Percentiles rank a stretch among this genome's conserved stretches.
phyloP scores from a whole-genome alignment of 2,329 filamentous ascomycete genomes.

The Nemania sp. region DNA sequence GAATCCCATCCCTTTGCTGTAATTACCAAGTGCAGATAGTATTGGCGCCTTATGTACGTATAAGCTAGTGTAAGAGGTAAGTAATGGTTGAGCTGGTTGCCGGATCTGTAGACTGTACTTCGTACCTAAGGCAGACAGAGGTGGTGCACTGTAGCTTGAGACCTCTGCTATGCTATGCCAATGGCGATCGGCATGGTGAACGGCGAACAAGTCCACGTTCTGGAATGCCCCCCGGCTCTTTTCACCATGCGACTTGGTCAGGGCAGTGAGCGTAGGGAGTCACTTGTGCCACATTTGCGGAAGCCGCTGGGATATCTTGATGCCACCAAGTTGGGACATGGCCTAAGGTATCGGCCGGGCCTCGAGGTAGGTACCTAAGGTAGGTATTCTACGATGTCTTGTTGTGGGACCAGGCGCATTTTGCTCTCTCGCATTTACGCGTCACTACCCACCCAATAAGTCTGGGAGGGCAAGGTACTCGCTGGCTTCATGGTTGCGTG shows the following conservation, averaged over 20 bases:
- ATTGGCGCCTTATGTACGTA: neutral
- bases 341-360: neutral
- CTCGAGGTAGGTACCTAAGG: too few species aligned
- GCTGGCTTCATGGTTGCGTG: neutral
- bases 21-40: neutral
- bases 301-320: slow-evolving; percentile 19
- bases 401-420: slow-evolving; percentile 17
- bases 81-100: too few species aligned
- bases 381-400: slow-evolving; percentile 11
- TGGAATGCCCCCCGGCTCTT: neutral
- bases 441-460: neutral
- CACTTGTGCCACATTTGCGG: slow-evolving; percentile 24
- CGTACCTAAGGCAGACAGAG: too few species aligned
- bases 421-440: too few species aligned
- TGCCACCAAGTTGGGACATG: slow-evolving; percentile 16
- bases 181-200: too few species aligned
- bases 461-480: neutral
- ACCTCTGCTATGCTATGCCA: too few species aligned
- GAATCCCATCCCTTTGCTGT: too few species aligned
- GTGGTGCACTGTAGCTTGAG: too few species aligned
- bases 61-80: neutral
- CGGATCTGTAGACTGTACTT: too few species aligned
- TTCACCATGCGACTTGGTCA: slow-evolving; percentile 18
- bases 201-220: too few species aligned
- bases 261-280: neutral